Evolutionary conservation across 2,329 filamentous ascomycete species (phyloP), one percentile per base, ranked within the genome.

Genomic region (Phyllosticta ampelicida): DNA sequence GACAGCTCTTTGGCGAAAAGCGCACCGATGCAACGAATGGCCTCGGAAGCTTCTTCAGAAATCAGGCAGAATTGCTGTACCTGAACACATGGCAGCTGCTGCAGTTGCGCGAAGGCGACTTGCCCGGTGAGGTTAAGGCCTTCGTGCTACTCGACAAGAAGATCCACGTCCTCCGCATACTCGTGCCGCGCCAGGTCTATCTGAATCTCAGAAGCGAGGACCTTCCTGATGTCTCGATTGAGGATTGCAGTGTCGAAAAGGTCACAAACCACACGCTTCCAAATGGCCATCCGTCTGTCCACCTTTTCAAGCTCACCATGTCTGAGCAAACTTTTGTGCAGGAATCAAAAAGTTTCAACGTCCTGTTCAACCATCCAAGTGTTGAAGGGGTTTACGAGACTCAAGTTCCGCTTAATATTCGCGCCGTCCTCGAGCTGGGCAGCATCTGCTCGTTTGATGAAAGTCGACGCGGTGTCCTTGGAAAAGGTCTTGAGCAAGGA

Each of bases 381-480:
- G 89, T 99, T 1, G 94, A 99, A 72, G 95, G 95, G 28, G 90
- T 99, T 13, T 99, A 99, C 67, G 95, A 99, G 74, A 92, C 87
- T 66, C 87, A 96, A 63, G 80, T 99, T 1, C 90, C 95, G 0
- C 78, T 97, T 5, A 89, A 89, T 62, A 82, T 95, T 53, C 83
- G 92, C 48, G 94, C 92, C 3, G 82, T 99, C 29, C 80, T 99
- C 9, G 88, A 94, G 64, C 78, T 99, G 1, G 95, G 94, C 49
- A 96, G 89, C 66, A 78, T 88, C 28, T 99, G 94, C 70, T 95
- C 90, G 1, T 95, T 99, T 63, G 94, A 99, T 66, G 88, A 96
- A 66, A 85, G 79, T 57, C 91, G 96, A 65, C 83, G 87, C 61
- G 95, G 92, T 64, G 91, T 96, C 1, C 81, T 99, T 9, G 94